Base-by-base conservation (phyloP, 192 early-diverging fungal species). In the Pilaira anomala region DNA sequence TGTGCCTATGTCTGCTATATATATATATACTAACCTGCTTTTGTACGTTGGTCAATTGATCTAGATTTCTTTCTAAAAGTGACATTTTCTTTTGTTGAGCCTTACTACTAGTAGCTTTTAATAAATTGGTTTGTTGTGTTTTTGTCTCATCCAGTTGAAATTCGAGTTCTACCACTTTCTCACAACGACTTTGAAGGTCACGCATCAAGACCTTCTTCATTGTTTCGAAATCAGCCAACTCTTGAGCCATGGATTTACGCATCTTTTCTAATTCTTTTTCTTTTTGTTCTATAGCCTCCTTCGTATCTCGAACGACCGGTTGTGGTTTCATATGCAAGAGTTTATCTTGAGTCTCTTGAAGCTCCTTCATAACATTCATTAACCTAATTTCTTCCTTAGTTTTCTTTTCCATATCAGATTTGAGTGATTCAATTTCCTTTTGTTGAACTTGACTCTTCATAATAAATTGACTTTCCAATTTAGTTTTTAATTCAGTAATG, bases 161-260 rank as follows among this genome's bases (percentile, higher is more conserved):
- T 76, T 98, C 97, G 22, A 98, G 82, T 80, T 99, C 94, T 19
- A 99, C 94, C 55, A 95, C 91, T 86, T 94, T 93, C 74, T 99
- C 96, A 78, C 94, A 97, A 26, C 95, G 89, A 77, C 93, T 90
- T 78, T 97, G 93, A 48, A 99, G 86, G 71, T 98, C 95, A 41
- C 91, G 89, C 94, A 98, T 96, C 62, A 99, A 79, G 33, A 91
- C 92, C 85, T 97, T 95, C 81, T 96, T 96, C 94, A 96, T 96
- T 58, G 88, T 86, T 63, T 99, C 97, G 77, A 96, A 98, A 58
- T 99, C 95, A 18, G 86, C 76, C 48, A 97, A 82, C 25, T 74
- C 67, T 18, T 74, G 61, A 22, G 72, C 67, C 72, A 74, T 74
- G 12, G 67, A 68, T 41, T 74, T 74, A 42, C 87, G 76, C 72